Evolutionary conservation across 2,329 filamentous ascomycete species (phyloP).

Genomic region (Aspergillus brasiliensis): DNA sequence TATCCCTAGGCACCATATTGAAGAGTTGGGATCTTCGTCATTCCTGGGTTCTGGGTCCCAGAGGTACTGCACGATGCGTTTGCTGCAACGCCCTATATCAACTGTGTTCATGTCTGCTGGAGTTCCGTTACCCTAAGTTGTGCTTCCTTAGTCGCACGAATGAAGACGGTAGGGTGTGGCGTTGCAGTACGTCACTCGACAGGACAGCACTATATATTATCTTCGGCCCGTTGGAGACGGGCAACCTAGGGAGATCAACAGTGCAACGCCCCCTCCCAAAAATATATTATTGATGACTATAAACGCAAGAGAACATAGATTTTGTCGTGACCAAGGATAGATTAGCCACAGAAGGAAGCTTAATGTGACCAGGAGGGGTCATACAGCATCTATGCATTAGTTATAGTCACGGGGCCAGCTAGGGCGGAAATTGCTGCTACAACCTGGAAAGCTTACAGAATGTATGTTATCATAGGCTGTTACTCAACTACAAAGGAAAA

Average conservation of each 20-base stretch:
- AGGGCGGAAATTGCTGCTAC: background rate
- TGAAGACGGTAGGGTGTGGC: background rate
- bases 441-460: background rate
- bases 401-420: background rate
- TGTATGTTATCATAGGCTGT: background rate
- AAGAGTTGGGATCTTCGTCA: conserved; percentile 65
- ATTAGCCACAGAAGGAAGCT: background rate
- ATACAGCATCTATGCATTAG: background rate
- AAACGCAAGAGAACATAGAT: background rate
- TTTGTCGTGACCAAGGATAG: background rate
- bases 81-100: conserved; percentile 75
- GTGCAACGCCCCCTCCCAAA: background rate
- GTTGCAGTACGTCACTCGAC: background rate
- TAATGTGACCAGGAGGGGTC: background rate
- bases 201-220: background rate
- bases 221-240: background rate
- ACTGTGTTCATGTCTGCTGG: conserved; percentile 61
- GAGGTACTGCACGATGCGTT: conserved; percentile 84
- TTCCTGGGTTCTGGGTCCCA: conserved; percentile 90
- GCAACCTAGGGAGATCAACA: background rate
- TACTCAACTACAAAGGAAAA: no score
- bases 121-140: background rate
- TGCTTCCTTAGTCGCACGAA: background rate
- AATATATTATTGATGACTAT: no score
- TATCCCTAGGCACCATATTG: conserved; percentile 81